Evolutionary conservation across 495 filamentous ascomycete genomes (phyloP), one percentile per base, ranked within the genome.

Genomic region (Melanomma pulvis-pyrius): DNA sequence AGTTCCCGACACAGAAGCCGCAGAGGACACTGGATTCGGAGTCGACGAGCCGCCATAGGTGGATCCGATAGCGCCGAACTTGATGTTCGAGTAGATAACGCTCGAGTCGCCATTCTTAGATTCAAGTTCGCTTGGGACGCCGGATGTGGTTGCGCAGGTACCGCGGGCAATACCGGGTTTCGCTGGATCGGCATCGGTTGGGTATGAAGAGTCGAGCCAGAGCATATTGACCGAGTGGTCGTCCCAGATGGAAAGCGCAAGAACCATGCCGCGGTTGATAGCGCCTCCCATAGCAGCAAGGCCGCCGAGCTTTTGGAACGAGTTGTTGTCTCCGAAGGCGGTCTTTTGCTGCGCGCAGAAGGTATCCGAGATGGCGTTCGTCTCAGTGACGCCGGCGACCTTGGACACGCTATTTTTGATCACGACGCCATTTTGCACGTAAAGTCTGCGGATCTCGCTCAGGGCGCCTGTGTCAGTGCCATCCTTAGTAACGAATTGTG

Each of bases 171-270:
- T 82, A 75, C 90, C 90, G 29, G 88, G 87, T 11, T 69, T 70
- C 61, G 81, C 80, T 46, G 82, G 78, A 12, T 81, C 80, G 1
- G 75, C 79, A 70, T 81, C 81, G 48, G 80, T 78, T 2, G 90
- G 90, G 81, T 86, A 92, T 77, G 79, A 83, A 73, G 86, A 87
- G 81, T 93, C 90, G 72, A 94, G 87, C 91, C 91, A 93, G 71
- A 89, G 83, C 91, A 93, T 93, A 80, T 90, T 83, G 78, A 82
- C 78, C 19, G 81, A 76, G 78, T 92, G 84, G 79, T 92, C 90
- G 73, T 90, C 88, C 90, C 90, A 92, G 73, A 92, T 73, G 70
- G 85, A 88, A 82, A 92, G 82, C 74, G 89, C 87, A 21, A 92
- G 82, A 49, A 90, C 90, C 87, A 91, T 88, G 63, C 83, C 84